Percentiles rank a stretch among this genome's conserved stretches.
phyloP scores from a whole-genome alignment of 2,329 filamentous ascomycete species.

The Graphilbum ipis-grandicollis region DNA sequence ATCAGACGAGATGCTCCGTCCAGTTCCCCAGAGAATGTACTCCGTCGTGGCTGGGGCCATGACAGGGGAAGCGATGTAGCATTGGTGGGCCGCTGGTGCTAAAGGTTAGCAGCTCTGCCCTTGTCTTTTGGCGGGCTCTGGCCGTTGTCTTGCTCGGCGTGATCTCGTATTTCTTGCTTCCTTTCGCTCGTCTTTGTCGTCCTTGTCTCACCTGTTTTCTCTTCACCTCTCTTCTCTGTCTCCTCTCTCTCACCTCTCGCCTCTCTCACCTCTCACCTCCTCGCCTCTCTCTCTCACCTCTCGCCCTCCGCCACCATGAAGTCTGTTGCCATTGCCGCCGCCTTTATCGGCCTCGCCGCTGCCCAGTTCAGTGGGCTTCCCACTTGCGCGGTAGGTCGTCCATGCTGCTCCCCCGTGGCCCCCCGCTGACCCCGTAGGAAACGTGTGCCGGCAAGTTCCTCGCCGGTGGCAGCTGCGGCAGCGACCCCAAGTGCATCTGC shows the following conservation, averaged over 20 bases:
- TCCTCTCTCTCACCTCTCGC: background rate
- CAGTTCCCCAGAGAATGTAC: too few species aligned
- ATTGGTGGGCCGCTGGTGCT: too few species aligned
- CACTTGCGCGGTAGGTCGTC: constrained; percentile 35
- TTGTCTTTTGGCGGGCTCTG: too few species aligned
- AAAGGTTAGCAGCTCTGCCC: too few species aligned
- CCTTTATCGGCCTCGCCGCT: constrained; percentile 32
- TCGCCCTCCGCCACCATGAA: constrained; percentile 21
- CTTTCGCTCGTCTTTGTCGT: background rate
- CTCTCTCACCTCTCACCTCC: background rate
- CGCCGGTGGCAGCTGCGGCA: constrained; percentile 15
- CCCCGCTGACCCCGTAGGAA: constrained; percentile 12
- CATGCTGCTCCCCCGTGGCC: constrained; percentile 1
- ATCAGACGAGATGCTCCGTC: too few species aligned
- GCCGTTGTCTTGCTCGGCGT: too few species aligned
- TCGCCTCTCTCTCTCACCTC: background rate
- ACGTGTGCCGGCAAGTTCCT: constrained; percentile 15
- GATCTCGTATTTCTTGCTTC: background rate
- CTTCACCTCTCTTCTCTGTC: background rate
- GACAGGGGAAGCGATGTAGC: too few species aligned
- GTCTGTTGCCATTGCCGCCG: constrained; percentile 19
- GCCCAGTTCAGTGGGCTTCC: constrained; percentile 32
- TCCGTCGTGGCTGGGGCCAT: too few species aligned
- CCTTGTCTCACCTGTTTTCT: background rate
- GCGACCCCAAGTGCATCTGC: constrained; percentile 23